Percentiles rank a stretch among this genome's conserved stretches.
Evolutionary conservation across 345 rosid genomes (phyloP).

Genomic region (Erysimum cheiranthoides): DNA sequence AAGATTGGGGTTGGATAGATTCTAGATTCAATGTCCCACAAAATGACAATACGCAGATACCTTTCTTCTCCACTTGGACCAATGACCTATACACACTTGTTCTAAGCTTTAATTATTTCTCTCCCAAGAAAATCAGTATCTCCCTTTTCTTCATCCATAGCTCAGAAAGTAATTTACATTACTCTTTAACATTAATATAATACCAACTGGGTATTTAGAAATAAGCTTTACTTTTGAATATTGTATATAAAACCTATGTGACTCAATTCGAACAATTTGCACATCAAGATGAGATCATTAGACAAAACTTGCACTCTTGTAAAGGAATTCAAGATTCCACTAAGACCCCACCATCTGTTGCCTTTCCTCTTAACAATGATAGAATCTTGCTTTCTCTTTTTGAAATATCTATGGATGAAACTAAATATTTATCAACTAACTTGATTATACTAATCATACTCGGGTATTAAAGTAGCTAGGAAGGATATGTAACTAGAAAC

Average conservation of each 20-base stretch:
- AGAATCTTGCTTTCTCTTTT: conserved; percentile 38
- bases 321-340: conserved; percentile 41
- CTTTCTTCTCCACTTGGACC: conserved; percentile 49
- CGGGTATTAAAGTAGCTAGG: neutral
- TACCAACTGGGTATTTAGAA: conserved; percentile 7
- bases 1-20: conserved; percentile 47
- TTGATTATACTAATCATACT: conserved; percentile 34
- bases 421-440: conserved; percentile 33
- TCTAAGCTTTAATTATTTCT: neutral
- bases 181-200: neutral
- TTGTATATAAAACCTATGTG: neutral
- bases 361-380: conserved; percentile 39
- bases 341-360: conserved; percentile 33
- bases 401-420: conserved; percentile 16
- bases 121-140: neutral
- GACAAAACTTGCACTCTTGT: conserved; percentile 47
- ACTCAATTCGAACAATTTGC: conserved; percentile 21
- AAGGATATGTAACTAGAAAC: neutral
- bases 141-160: neutral
- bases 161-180: neutral
- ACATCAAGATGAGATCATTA: conserved; percentile 42
- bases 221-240: neutral
- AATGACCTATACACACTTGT: conserved; percentile 15
- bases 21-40: conserved; percentile 42
- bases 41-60: conserved; percentile 46